phyloP scores from a whole-genome alignment of 1,284 basidiomycete genomes.

The Ceratobasidium theobromae region DNA sequence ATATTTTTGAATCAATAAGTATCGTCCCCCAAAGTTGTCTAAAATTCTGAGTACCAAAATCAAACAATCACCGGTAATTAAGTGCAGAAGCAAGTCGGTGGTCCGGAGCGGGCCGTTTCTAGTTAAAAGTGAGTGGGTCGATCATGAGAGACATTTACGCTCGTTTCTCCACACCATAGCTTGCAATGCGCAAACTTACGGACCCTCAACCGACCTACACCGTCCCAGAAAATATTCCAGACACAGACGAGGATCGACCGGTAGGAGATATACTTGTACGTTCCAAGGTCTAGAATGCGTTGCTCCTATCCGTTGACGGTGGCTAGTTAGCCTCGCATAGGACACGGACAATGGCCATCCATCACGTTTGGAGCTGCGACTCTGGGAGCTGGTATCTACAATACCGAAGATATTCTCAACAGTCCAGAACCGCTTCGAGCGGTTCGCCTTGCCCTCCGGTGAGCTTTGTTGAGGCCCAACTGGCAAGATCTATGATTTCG shows the following conservation, averaged over 20 bases:
- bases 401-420: conserved; percentile 59
- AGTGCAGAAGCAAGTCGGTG: too few species aligned
- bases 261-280: conserved; percentile 40
- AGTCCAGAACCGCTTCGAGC: conserved; percentile 66
- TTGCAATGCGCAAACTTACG: conserved; percentile 19
- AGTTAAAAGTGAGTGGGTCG: too few species aligned
- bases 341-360: conserved; percentile 47
- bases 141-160: background rate
- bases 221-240: conserved; percentile 46
- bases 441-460: conserved; percentile 79
- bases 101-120: too few species aligned
- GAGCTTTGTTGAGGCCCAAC: conserved; percentile 35
- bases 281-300: conserved; percentile 25
- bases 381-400: conserved; percentile 71
- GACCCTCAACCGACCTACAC: conserved; percentile 36
- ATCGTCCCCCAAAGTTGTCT: too few species aligned
- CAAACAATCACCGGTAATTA: too few species aligned
- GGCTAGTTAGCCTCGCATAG: conserved; percentile 3
- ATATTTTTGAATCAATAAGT: too few species aligned
- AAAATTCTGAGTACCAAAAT: too few species aligned
- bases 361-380: conserved; percentile 69
- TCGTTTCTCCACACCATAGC: background rate
- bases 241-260: conserved; percentile 56
- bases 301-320: conserved; percentile 41
- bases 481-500: background rate